Conservation (phyloP, 2,329 filamentous ascomycete species). For the Ascochyta pisi region DNA sequence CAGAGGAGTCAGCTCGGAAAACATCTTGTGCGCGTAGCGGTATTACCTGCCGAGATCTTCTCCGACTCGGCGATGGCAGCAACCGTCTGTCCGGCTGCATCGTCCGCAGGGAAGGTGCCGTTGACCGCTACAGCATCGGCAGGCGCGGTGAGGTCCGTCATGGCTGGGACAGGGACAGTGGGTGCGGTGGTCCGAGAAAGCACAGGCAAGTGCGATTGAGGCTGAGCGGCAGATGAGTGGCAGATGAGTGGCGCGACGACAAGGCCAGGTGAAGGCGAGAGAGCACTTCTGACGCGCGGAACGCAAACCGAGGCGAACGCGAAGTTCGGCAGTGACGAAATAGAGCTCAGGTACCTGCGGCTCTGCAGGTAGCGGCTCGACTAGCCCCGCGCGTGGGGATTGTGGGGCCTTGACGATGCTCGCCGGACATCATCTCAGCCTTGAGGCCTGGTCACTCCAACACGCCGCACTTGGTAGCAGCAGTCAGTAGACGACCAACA, state of each 20-base stretch:
- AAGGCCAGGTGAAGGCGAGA: slow-evolving; percentile 6
- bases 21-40: background rate
- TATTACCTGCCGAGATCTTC: slow-evolving; percentile 50
- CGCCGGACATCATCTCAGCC: slow-evolving; percentile 1
- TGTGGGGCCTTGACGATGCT: background rate
- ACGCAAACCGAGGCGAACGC: slow-evolving; percentile 5
- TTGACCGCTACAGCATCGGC: slow-evolving; percentile 24
- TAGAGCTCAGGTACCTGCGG: slow-evolving; percentile 19
- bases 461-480: background rate
- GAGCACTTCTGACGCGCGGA: background rate
- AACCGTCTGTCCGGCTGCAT: slow-evolving; percentile 46
- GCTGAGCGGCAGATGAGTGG: background rate
- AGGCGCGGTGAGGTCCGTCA: slow-evolving; percentile 27
- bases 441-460: background rate
- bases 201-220: background rate
- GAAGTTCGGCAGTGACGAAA: slow-evolving; percentile 16
- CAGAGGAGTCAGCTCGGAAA: background rate
- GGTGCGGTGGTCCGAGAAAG: background rate
- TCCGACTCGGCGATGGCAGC: slow-evolving; percentile 50
- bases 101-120: slow-evolving; percentile 38
- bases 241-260: background rate
- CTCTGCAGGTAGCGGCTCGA: slow-evolving; percentile 15
- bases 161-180: slow-evolving; percentile 11
- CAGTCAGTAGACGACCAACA: background rate
- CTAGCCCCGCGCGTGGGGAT: slow-evolving; percentile 11